Percentiles rank a stretch among this genome's conserved stretches.
Conservation (phyloP, 805 yeast genomes). For the Hemisphaericaspora nanyangensis region DNA sequence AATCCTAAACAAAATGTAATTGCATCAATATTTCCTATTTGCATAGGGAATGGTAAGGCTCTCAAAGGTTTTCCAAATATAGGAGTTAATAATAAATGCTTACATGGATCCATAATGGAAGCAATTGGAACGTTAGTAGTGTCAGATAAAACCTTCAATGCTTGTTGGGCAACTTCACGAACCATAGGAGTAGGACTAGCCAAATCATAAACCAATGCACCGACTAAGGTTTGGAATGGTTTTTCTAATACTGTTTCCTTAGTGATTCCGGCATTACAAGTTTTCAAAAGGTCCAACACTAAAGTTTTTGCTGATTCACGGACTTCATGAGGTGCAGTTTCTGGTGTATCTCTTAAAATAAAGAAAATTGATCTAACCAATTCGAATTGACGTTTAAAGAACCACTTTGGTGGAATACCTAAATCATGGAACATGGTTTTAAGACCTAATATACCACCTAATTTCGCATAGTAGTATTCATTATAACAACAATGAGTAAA, state of each 20-base stretch:
- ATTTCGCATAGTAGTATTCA: conserved; percentile 77
- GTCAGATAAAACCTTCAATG: conserved; percentile 64
- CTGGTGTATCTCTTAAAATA: conserved; percentile 84
- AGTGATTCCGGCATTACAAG: conserved; percentile 59
- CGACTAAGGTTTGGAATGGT: conserved; percentile 74
- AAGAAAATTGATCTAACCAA: conserved; percentile 82
- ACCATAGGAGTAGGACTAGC: conserved; percentile 85
- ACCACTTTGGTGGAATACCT: conserved; percentile 66
- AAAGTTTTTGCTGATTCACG: conserved; percentile 67
- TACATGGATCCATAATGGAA: conserved; percentile 76
- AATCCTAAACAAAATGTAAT: conserved; percentile 85
- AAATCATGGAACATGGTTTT: conserved; percentile 67
- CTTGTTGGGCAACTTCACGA: conserved; percentile 73
- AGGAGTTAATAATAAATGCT: conserved; percentile 79
- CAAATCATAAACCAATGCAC: conserved; percentile 88
- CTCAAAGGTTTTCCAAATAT: conserved; percentile 95
- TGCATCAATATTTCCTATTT: conserved; percentile 96
- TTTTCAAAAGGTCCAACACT: conserved; percentile 57
- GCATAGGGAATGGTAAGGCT: conserved; percentile 98
- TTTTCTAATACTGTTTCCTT: conserved; percentile 63
- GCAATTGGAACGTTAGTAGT: conserved; percentile 68
- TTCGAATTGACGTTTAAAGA: conserved; percentile 76
- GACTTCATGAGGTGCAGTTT: conserved; percentile 81
- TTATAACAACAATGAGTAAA: conserved; percentile 91
- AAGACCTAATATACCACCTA: conserved; percentile 87